phyloP scores from a whole-genome alignment of 177 flowering plant species.

The Vitis hybrid region DNA sequence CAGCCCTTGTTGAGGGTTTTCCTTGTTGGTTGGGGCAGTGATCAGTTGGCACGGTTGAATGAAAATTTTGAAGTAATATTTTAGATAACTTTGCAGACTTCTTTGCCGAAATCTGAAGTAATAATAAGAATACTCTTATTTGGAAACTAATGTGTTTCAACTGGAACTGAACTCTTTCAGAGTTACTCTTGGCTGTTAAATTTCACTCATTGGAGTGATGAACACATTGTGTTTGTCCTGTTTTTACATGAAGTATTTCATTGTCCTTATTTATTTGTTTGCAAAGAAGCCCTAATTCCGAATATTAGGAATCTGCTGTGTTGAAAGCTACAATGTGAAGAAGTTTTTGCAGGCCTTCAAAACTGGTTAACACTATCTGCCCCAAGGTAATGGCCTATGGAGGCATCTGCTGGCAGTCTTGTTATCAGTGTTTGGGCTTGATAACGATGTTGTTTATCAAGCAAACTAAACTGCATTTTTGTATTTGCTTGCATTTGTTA shows the following conservation, averaged over 20 bases:
- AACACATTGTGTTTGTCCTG: constrained; percentile 3
- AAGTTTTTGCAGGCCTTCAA: constrained; percentile 15
- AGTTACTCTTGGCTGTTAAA: not conserved
- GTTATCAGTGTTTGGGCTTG: constrained; percentile 23
- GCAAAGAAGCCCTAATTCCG: constrained; percentile 19
- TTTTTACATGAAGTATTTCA: not conserved
- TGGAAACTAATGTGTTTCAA: not conserved
- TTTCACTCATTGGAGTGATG: not conserved
- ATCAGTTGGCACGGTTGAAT: constrained; percentile 1
- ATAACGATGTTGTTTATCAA: constrained; percentile 9
- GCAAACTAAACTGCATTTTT: not conserved
- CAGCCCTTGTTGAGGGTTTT: not conserved
- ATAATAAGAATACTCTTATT: not conserved
- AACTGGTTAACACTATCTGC: constrained; percentile 22
- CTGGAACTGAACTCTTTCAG: not conserved
- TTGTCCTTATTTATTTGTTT: constrained; percentile 7
- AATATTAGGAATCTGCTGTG: constrained; percentile 7
- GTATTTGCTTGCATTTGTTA: not conserved
- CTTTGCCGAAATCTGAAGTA: not conserved
- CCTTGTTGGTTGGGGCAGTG: not conserved
- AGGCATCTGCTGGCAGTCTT: constrained; percentile 25
- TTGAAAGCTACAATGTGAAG: constrained; percentile 14
- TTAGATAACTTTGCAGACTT: constrained; percentile 7
- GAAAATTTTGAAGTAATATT: not conserved
- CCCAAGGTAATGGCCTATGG: constrained; percentile 28